phyloP scores from a whole-genome alignment of 306 rosid genomes.

The Fragaria nilgerrensis region DNA sequence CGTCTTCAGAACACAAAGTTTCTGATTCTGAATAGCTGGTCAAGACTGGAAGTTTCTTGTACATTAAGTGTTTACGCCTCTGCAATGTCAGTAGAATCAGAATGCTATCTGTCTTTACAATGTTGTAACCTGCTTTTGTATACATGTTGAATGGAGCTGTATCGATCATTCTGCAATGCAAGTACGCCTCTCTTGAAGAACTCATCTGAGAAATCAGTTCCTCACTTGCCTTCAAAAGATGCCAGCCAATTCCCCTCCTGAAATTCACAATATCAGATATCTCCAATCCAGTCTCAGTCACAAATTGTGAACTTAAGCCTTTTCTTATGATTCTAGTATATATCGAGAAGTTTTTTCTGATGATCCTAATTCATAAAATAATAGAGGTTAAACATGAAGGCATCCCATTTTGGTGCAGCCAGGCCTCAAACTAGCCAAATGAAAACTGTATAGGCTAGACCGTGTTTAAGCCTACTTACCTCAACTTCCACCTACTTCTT shows the following conservation, averaged over 20 bases:
- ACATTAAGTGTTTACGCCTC: conserved; percentile 92
- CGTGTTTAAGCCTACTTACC: too few species aligned
- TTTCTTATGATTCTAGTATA: neutral
- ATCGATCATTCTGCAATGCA: conserved; percentile 91
- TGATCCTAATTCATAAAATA: neutral
- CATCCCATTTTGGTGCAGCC: too few species aligned
- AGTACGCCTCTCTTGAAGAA: conserved; percentile 67
- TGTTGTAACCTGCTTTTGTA: conserved; percentile 64
- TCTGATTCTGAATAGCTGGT: conserved; percentile 44
- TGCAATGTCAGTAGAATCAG: conserved; percentile 70
- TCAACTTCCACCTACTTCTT: neutral
- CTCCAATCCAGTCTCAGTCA: conserved; percentile 11
- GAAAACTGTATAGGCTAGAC: too few species aligned
- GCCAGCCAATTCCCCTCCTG: conserved; percentile 99
- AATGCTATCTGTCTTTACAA: conserved; percentile 70
- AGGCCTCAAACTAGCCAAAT: too few species aligned
- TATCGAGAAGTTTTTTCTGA: neutral
- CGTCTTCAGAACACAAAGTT: conserved; percentile 31
- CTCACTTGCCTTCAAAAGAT: conserved; percentile 89
- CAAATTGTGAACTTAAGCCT: neutral
- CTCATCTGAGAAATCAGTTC: conserved; percentile 72
- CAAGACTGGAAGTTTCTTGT: conserved; percentile 60
- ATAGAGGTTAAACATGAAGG: neutral
- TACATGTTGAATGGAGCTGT: conserved; percentile 86
- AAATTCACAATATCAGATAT: conserved; percentile 27